phyloP scores from a whole-genome alignment of 169 alveolate species.

The Plasmodium vivax region DNA sequence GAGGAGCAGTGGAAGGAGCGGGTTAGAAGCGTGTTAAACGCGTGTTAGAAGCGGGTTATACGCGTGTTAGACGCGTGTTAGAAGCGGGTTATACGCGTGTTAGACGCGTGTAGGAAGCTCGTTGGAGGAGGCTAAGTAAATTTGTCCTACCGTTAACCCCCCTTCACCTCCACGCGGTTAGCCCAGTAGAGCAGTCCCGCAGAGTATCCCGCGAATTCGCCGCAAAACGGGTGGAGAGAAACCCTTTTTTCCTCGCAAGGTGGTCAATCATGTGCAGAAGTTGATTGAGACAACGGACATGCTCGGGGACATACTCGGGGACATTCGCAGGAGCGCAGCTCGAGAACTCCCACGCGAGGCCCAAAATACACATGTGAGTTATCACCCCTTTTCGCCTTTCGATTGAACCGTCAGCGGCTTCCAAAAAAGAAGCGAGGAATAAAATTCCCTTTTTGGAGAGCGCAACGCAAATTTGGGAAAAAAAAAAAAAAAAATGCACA shows the following conservation, averaged over 20 bases:
- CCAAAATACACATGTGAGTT: neutral
- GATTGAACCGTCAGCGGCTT: neutral
- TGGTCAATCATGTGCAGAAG: neutral
- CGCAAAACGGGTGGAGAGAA: neutral
- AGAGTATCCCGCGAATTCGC: neutral
- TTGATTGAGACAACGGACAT: neutral
- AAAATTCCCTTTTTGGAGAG: neutral
- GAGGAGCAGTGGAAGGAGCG: too few relatives aligned
- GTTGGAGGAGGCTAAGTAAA: neutral
- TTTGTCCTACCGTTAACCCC: neutral
- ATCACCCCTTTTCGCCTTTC: neutral
- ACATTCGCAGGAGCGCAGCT: neutral
- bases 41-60: too few relatives aligned
- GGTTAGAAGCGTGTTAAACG: too few relatives aligned
- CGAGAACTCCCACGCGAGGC: neutral
- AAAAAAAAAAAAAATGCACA: neutral
- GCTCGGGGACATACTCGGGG: neutral
- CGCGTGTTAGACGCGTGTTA: too few relatives aligned
- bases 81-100: too few relatives aligned
- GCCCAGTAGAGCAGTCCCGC: neutral
- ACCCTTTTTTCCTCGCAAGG: neutral
- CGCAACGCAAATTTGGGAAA: neutral
- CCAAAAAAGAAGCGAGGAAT: neutral
- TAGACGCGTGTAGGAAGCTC: too few relatives aligned
- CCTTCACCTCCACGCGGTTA: neutral